These are phyloP conservation scores for Bruguiera hainesii DNA, from an alignment of 441 rosid species.

Conservation along the genomic window DNA sequence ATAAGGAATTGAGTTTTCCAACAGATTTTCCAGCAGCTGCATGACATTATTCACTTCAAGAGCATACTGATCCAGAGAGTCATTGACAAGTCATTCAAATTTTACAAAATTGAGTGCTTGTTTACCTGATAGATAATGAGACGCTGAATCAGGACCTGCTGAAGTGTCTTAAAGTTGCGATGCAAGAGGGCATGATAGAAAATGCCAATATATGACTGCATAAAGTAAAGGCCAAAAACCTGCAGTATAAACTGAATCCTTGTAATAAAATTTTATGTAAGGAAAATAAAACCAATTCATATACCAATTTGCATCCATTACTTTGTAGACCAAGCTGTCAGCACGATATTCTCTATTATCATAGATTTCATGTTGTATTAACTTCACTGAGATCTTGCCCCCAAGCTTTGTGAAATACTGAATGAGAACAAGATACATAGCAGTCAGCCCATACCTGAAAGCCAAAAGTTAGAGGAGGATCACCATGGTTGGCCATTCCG, in stretches of 20 bases:
- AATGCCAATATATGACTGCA: slow-evolving; percentile 92
- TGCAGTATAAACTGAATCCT: slow-evolving; percentile 35
- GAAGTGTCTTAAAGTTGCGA: slow-evolving; percentile 80
- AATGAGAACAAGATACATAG: slow-evolving; percentile 74
- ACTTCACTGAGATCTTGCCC: slow-evolving; percentile 76
- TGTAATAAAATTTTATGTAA: slow-evolving; percentile 8
- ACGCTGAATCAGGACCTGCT: slow-evolving; percentile 77
- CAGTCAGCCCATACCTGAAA: slow-evolving; percentile 83
- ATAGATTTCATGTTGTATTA: slow-evolving; percentile 69
- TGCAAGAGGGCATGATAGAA: slow-evolving; percentile 91
- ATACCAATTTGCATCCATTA: slow-evolving; percentile 27
- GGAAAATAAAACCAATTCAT: slow-evolving; percentile 15
- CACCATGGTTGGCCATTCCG: slow-evolving; percentile 3
- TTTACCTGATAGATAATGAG: slow-evolving; percentile 75
- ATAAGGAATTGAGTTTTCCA: slow-evolving; percentile 78
- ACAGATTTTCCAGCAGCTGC: slow-evolving; percentile 78
- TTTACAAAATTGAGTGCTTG: slow-evolving; percentile 4
- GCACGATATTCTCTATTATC: slow-evolving; percentile 71
- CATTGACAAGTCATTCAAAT: neutral
- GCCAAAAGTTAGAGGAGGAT: slow-evolving; percentile 25
- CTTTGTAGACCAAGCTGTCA: slow-evolving; percentile 91
- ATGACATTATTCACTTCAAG: slow-evolving; percentile 16
- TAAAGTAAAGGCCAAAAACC: slow-evolving; percentile 96
- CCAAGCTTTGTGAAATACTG: slow-evolving; percentile 77
- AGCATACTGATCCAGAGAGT: slow-evolving; percentile 12